A percentile compares a stretch with the other conserved stretches of the same genome.
Conservation (phyloP, 352 stramenopile species). For the Pilasporangium apinafurcum region DNA sequence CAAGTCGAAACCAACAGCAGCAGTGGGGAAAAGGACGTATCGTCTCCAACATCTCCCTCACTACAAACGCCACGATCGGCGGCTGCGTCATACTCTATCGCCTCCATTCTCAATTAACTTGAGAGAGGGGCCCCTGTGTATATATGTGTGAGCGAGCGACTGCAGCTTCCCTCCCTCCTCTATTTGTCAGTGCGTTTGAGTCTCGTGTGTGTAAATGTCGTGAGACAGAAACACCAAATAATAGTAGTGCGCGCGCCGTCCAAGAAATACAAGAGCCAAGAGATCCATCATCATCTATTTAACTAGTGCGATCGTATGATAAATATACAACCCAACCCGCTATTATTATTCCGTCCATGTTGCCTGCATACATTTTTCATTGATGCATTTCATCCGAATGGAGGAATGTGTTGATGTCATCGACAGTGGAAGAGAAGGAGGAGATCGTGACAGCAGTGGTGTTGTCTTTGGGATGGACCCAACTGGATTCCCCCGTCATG, state of each 20-base stretch:
- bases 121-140: neutral
- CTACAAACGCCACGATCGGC: constrained; percentile 8
- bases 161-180: neutral
- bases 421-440: neutral
- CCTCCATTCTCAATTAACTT: constrained; percentile 43
- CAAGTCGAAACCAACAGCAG: neutral
- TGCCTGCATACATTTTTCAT: neutral
- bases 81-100: too few relatives aligned
- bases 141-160: constrained; percentile 1
- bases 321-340: neutral
- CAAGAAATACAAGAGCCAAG: constrained; percentile 2
- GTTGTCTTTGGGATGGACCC: constrained; percentile 39
- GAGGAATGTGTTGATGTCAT: neutral
- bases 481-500: constrained; percentile 51
- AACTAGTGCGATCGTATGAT: constrained; percentile 10
- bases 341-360: neutral
- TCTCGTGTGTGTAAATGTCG: neutral
- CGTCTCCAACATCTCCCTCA: constrained; percentile 3
- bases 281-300: constrained; percentile 8
- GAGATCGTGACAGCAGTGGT: too few relatives aligned
- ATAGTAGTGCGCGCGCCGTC: too few relatives aligned
- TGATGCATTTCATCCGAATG: neutral
- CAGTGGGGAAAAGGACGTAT: neutral
- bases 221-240: neutral
- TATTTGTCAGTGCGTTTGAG: neutral